A percentile compares a stretch with the other conserved stretches of the same genome.
Conservation (phyloP, 768 basidiomycete species). For the Pleurotus pulmonarius region DNA sequence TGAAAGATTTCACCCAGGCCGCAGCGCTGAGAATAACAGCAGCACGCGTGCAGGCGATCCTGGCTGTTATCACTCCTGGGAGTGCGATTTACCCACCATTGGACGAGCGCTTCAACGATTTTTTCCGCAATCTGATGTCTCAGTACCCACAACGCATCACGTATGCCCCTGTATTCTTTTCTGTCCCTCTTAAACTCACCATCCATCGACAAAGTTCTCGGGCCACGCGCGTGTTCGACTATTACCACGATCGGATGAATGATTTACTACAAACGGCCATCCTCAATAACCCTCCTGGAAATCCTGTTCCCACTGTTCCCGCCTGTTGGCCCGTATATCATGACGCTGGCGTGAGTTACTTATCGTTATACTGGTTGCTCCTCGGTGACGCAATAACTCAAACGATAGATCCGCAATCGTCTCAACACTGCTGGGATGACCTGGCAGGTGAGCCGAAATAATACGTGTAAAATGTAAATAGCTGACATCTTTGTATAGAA, state of each 20-base stretch:
- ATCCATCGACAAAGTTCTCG: background rate
- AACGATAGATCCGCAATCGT: background rate
- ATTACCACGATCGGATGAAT: background rate
- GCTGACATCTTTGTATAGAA: background rate
- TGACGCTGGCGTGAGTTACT: background rate
- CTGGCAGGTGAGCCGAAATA: background rate
- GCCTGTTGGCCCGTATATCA: background rate
- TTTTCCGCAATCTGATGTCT: background rate
- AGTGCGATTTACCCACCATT: background rate
- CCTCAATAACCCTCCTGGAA: background rate
- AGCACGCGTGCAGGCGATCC: background rate
- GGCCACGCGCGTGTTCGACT: background rate
- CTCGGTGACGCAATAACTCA: too few species aligned
- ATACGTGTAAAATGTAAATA: too few species aligned
- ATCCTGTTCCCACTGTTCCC: background rate
- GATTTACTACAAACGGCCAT: background rate
- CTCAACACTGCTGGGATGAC: background rate
- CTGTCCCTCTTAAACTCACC: background rate
- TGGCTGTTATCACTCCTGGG: background rate
- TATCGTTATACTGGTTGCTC: background rate
- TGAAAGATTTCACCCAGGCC: background rate
- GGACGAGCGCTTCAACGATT: background rate
- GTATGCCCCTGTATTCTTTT: background rate
- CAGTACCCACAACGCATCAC: background rate
- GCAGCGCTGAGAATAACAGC: background rate